Conservation (phyloP, 1,284 basidiomycete species). For the Leccinum griseonigrum region DNA sequence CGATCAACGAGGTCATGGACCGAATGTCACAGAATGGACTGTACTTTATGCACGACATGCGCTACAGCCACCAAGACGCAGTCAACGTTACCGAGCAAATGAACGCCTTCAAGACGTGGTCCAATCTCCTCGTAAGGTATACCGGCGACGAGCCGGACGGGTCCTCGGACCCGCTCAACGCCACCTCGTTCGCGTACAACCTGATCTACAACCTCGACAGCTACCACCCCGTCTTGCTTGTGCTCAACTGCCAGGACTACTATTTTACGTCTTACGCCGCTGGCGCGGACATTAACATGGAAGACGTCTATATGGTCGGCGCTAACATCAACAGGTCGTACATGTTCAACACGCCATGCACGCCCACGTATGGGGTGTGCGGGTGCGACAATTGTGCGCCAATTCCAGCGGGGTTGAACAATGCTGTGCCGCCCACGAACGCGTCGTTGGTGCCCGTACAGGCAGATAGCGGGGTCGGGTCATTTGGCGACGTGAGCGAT, state of each 20-base stretch:
- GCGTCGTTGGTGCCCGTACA: conserved; percentile 20
- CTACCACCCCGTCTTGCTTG: conserved; percentile 77
- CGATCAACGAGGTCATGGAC: conserved; percentile 48
- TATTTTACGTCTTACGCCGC: conserved; percentile 56
- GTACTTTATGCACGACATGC: conserved; percentile 79
- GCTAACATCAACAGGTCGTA: conserved; percentile 69
- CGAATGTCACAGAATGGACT: conserved; percentile 68
- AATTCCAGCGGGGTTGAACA: conserved; percentile 27
- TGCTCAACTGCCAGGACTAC: conserved; percentile 74
- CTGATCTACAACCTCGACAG: conserved; percentile 68
- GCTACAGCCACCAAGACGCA: conserved; percentile 59
- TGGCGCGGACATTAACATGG: conserved; percentile 63
- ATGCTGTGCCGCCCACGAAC: conserved; percentile 30
- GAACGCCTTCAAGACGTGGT: conserved; percentile 59
- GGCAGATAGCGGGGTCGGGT: conserved; percentile 28
- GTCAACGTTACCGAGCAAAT: conserved; percentile 64
- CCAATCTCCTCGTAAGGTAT: conserved; percentile 74
- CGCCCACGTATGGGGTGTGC: conserved; percentile 65
- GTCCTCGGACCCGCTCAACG: conserved; percentile 60
- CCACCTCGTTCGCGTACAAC: conserved; percentile 55
- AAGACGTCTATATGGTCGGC: conserved; percentile 59
- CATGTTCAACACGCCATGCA: conserved; percentile 53
- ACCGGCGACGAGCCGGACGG: conserved; percentile 78
- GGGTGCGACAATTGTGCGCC: conserved; percentile 59
- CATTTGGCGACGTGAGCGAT: conserved; percentile 52